Evolutionary conservation across 345 rosid genomes (phyloP).

Genomic region (Camelina laxa): DNA sequence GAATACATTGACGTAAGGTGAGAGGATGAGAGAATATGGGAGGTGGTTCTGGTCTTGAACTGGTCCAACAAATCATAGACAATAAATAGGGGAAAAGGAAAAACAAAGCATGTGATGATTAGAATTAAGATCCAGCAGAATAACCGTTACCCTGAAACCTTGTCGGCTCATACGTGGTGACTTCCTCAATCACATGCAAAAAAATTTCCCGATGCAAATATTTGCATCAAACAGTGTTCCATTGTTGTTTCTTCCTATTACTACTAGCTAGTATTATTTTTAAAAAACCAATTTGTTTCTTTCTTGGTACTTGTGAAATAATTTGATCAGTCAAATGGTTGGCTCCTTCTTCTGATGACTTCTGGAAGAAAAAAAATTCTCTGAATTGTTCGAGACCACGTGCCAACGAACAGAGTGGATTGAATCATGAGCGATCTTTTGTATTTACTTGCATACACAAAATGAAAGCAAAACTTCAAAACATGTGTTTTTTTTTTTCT

Average conservation of each 20-base stretch:
- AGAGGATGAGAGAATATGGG: not conserved
- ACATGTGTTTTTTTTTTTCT: too few species aligned
- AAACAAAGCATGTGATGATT: slow-evolving; percentile 40
- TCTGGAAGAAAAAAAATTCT: slow-evolving; percentile 20
- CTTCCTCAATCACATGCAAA: slow-evolving; percentile 38
- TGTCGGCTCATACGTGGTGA: slow-evolving; percentile 49
- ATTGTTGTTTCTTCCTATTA: not conserved
- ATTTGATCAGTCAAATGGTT: slow-evolving; percentile 28
- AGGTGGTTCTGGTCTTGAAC: slow-evolving; percentile 20
- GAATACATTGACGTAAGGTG: not conserved
- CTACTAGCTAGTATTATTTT: not conserved
- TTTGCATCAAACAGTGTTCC: slow-evolving; percentile 26
- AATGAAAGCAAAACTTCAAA: not conserved
- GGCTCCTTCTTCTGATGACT: slow-evolving; percentile 14
- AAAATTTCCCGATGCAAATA: slow-evolving; percentile 20
- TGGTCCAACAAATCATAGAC: slow-evolving; percentile 31
- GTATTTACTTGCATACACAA: not conserved
- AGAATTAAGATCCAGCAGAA: slow-evolving; percentile 34
- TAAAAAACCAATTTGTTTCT: not conserved
- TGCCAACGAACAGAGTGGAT: not conserved
- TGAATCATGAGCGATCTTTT: not conserved
- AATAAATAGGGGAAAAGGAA: slow-evolving; percentile 17
- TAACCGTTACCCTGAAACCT: slow-evolving; percentile 40
- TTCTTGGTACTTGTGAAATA: slow-evolving; percentile 39
- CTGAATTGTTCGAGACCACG: slow-evolving; percentile 19